These are phyloP conservation scores for Afroboletus lepidellus DNA, from an alignment of 1,284 basidiomycete genomes.

Conservation along the genomic window DNA sequence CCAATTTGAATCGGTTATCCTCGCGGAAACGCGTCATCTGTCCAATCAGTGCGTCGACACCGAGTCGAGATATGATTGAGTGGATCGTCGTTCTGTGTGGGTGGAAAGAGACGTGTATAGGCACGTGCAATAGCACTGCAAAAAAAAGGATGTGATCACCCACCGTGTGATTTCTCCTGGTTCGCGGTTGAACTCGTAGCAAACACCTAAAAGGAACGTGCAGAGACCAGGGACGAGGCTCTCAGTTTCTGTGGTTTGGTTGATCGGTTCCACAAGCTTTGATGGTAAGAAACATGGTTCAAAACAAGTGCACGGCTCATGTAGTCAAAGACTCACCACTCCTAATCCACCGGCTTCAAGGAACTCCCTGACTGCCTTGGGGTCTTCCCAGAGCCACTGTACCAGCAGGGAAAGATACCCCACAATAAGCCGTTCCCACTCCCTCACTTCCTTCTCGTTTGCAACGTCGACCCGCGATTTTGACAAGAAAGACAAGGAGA, in stretches of 20 bases:
- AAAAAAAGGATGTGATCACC: constrained; percentile 15
- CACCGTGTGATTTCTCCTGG: constrained; percentile 88
- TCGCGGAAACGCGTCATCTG: constrained; percentile 85
- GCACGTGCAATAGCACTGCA: not conserved
- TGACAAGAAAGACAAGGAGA: constrained; percentile 67
- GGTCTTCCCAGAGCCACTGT: constrained; percentile 98
- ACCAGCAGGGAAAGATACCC: constrained; percentile 82
- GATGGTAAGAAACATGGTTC: not conserved
- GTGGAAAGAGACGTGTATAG: not conserved
- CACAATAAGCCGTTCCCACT: constrained; percentile 90
- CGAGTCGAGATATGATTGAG: constrained; percentile 82
- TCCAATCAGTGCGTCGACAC: constrained; percentile 87
- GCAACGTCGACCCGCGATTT: constrained; percentile 69
- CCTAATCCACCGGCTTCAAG: constrained; percentile 88
- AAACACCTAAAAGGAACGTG: constrained; percentile 88
- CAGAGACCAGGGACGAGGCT: constrained; percentile 88
- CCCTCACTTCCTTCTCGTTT: constrained; percentile 57
- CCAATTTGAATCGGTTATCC: constrained; percentile 86
- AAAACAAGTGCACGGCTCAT: not conserved
- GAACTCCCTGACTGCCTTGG: constrained; percentile 85
- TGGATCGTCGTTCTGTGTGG: constrained; percentile 72
- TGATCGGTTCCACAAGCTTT: constrained; percentile 91
- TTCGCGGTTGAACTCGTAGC: constrained; percentile 94
- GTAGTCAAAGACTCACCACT: constrained; percentile 59
- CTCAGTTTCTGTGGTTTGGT: constrained; percentile 85